A percentile compares a stretch with the other conserved stretches of the same genome.
Conservation (phyloP, 169 alveolate genomes). For the Eimeria maxima region DNA sequence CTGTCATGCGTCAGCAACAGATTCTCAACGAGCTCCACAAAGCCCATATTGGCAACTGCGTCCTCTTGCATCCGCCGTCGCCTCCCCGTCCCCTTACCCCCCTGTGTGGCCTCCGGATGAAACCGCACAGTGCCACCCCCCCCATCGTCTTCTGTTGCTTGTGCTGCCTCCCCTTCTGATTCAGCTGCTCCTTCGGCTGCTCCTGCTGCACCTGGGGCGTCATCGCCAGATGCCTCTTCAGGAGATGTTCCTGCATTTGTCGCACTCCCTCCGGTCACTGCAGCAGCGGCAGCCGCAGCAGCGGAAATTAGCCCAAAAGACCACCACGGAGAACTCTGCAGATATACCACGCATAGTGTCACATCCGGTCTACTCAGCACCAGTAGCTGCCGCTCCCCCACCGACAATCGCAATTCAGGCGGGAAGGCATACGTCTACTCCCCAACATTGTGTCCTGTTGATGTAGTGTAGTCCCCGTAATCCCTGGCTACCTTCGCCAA, state of each 20-base stretch:
- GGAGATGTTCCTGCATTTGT: conserved; percentile 14
- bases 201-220: not conserved
- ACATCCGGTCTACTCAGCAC: not conserved
- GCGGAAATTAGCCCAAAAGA: conserved; percentile 57
- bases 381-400: not conserved
- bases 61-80: conserved; percentile 43
- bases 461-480: not conserved
- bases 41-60: conserved; percentile 64
- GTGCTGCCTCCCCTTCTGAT: conserved; percentile 3
- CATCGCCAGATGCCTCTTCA: conserved; percentile 49
- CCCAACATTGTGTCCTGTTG: not conserved
- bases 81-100: conserved; percentile 38
- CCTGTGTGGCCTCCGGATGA: conserved; percentile 22
- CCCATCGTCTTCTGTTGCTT: conserved; percentile 11
- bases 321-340: conserved; percentile 70
- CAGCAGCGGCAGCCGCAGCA: conserved; percentile 56
- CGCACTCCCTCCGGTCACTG: conserved; percentile 4
- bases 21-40: conserved; percentile 60
- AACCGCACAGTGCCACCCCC: conserved; percentile 39
- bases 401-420: not conserved
- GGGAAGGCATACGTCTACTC: not conserved
- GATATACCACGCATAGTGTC: not conserved
- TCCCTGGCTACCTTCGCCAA: not conserved
- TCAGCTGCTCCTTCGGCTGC: not conserved
- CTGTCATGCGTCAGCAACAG: conserved; percentile 61